A percentile compares a stretch with the other conserved stretches of the same genome.
Evolutionary conservation across 495 filamentous ascomycete genomes (phyloP).

Genomic region (Penicillium maclennaniae): DNA sequence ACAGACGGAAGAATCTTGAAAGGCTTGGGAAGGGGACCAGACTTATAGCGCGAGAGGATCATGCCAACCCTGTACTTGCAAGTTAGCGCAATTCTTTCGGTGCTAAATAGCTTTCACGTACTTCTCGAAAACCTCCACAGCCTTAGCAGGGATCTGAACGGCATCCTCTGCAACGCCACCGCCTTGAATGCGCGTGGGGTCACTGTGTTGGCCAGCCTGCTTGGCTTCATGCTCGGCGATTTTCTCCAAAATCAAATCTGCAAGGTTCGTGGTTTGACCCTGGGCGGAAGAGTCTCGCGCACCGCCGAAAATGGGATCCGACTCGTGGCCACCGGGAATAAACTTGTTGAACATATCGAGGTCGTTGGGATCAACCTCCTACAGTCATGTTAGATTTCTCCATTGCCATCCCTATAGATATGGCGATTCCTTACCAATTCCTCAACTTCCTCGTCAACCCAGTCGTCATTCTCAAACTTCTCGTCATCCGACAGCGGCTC

Average conservation of each 20-base stretch:
- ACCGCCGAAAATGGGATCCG: conserved; percentile 46
- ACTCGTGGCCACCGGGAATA: conserved; percentile 54
- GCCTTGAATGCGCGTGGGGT: conserved; percentile 39
- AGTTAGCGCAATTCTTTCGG: conserved; percentile 12
- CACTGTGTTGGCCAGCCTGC: conserved; percentile 37
- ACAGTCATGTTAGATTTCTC: conserved; percentile 12
- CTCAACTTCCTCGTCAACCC: conserved; percentile 68
- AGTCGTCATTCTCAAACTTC: conserved; percentile 52
- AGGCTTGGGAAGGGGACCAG: conserved; percentile 89
- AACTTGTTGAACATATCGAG: conserved; percentile 88
- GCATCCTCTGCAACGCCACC: conserved; percentile 64
- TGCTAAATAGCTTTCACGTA: conserved; percentile 33
- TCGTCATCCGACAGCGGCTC: conserved; percentile 55
- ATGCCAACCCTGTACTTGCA: conserved; percentile 64
- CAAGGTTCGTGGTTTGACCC: conserved; percentile 69
- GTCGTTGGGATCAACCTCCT: conserved; percentile 87
- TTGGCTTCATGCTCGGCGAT: conserved; percentile 88
- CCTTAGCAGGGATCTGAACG: conserved; percentile 83
- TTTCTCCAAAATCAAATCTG: conserved; percentile 87
- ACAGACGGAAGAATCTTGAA: conserved; percentile 95
- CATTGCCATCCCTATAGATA: background rate
- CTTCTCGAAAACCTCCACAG: conserved; percentile 92
- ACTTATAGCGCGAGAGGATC: conserved; percentile 88
- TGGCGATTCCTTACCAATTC: conserved; percentile 50
- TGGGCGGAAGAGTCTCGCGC: conserved; percentile 44